These are phyloP conservation scores for Mycena chlorophos DNA, from an alignment of 768 basidiomycete genomes.

Conservation along the genomic window DNA sequence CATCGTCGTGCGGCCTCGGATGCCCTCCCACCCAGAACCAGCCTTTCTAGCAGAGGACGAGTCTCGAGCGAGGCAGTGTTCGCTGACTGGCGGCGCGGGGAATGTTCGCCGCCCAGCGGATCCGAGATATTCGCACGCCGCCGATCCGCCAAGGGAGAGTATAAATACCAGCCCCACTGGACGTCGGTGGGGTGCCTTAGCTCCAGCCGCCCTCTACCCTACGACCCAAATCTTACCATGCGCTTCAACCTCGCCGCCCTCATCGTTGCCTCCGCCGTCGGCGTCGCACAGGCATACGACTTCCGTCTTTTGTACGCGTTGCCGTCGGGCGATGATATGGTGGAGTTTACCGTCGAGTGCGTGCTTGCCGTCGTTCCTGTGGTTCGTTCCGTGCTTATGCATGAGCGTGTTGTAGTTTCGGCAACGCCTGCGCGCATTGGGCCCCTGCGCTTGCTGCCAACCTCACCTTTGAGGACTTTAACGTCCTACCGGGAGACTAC, in stretches of 20 bases:
- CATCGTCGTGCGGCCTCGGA: no score
- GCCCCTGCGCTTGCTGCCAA: background rate
- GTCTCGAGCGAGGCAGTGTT: no score
- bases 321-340: slow-evolving; percentile 1
- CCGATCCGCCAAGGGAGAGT: no score
- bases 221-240: no score
- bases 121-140: no score
- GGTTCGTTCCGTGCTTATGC: background rate
- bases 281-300: slow-evolving; percentile 7
- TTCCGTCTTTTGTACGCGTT: slow-evolving; percentile 7
- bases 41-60: no score
- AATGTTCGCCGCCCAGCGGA: no score
- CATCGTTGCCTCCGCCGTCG: slow-evolving; percentile 4
- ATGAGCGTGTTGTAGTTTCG: background rate
- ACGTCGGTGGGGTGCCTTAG: no score
- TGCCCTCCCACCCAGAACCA: no score
- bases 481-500: slow-evolving; percentile 8
- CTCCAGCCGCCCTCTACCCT: no score
- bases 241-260: slow-evolving; percentile 2
- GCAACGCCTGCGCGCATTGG: slow-evolving; percentile 4
- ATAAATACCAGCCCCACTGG: no score
- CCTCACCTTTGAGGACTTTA: background rate
- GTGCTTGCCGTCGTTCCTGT: background rate
- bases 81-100: no score
- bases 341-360: slow-evolving; percentile 4